Base-by-base conservation (phyloP, 1,284 basidiomycete species). In the Moesziomyces sp. region DNA sequence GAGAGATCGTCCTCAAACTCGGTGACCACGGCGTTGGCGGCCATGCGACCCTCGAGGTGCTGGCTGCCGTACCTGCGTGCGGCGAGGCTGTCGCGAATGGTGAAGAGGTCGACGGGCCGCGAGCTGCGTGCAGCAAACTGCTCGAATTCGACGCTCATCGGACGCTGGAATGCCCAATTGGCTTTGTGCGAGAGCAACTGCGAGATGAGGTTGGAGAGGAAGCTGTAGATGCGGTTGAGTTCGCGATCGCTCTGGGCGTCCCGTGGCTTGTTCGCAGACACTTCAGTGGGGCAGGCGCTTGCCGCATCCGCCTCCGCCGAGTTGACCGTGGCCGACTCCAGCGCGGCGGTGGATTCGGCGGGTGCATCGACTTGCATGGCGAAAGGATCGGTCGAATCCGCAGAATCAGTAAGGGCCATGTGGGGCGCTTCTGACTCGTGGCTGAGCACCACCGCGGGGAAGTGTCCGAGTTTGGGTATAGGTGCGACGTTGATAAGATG, bases 1-100 rank as follows among this genome's bases (percentile, higher is more conserved):
- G 40, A 42, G n/a, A 75, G 60, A 38, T 75, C 73, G 47, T 63
- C 65, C n/a, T 75, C 68, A 40, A 75, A 75, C 18, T 68, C 73
- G 52, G 60, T 62, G 48, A 75, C 53, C 16, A 75, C 68, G 8
- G 63, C 73, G 46, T 70, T 70, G 50, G 67, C 66, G 6, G 66
- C 66, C 50, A 59, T 60, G 28, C 67, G 58, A 19, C 72, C 61
- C 14, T 58, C 56, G 26, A 74, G 57, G 18, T 59, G 63, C 47
- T 50, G 46, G 23, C 67, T 70, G 47, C 72, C 72, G 47, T 74
- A 74, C 54, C 48, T 61, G 49, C 67, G 60, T 16, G 67, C 30
- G 16, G 57, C 45, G 21, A 75, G 56, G 35, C 44, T 63, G 54
- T 70, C 63, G 44, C 67, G 67, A 24, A 75, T 75, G 33, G 64